phyloP scores from a whole-genome alignment of 257 asterid genomes.

The Gentiana macrophylla region DNA sequence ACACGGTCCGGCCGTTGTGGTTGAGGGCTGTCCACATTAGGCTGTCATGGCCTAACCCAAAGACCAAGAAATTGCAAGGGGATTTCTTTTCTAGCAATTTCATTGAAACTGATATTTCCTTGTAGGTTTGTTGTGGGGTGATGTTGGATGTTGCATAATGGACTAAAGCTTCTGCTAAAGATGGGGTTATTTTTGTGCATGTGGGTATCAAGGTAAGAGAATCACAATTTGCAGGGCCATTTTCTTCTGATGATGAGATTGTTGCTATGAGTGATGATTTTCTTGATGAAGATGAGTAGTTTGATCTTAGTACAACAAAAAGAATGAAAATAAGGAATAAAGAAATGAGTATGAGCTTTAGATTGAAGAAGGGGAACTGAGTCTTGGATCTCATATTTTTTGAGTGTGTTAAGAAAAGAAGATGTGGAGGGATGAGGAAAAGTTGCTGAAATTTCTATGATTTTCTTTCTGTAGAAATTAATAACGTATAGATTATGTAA shows the following conservation, averaged over 20 bases:
- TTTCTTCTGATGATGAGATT: conserved; percentile 4
- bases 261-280: conserved; percentile 4
- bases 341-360: conserved; percentile 34
- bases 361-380: conserved; percentile 24
- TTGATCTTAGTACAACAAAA: conserved; percentile 40
- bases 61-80: conserved; percentile 76
- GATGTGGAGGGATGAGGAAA: too few species aligned
- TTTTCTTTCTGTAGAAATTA: too few species aligned
- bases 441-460: too few species aligned
- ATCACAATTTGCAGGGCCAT: conserved; percentile 1
- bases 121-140: conserved; percentile 80
- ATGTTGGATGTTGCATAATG: conserved; percentile 75
- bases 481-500: too few species aligned
- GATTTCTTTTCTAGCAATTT: conserved; percentile 51
- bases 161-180: conserved; percentile 55
- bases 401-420: too few species aligned
- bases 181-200: conserved; percentile 61
- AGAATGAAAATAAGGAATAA: conserved; percentile 36
- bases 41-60: conserved; percentile 82
- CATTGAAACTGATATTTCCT: conserved; percentile 62
- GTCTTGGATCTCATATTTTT: conserved; percentile 12
- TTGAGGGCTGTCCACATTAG: conserved; percentile 89
- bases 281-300: conserved; percentile 17
- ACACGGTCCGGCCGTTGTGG: conserved; percentile 70
- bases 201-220: conserved; percentile 12